Conservation (phyloP, 495 filamentous ascomycete species). For the Podospora comata region DNA sequence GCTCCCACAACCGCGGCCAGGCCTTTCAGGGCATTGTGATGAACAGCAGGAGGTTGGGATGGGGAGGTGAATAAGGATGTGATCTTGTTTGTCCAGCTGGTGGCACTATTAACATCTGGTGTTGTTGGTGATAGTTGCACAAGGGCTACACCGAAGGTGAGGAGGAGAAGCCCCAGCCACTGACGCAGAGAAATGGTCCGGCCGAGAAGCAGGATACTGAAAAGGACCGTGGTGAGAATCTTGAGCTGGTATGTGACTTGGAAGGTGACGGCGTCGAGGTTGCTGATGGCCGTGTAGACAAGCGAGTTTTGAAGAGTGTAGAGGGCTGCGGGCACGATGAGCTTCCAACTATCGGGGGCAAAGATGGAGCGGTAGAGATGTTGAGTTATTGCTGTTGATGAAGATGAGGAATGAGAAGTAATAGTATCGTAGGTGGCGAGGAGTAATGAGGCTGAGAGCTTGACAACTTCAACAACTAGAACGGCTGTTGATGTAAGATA, state of each 20-base stretch:
- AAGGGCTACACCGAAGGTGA: conserved; percentile 61
- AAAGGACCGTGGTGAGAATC: conserved; percentile 64
- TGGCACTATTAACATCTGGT: conserved; percentile 27
- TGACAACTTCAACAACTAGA: conserved; percentile 68
- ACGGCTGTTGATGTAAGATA: conserved; percentile 74
- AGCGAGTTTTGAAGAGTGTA: conserved; percentile 70
- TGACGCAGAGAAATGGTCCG: conserved; percentile 55
- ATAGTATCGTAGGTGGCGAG: conserved; percentile 38
- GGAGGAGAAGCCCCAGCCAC: conserved; percentile 60
- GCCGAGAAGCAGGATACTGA: conserved; percentile 58
- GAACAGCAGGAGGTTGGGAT: not conserved
- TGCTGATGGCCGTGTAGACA: conserved; percentile 68
- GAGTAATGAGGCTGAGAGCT: conserved; percentile 60
- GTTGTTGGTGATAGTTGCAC: conserved; percentile 52
- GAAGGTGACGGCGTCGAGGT: conserved; percentile 66
- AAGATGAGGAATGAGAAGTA: conserved; percentile 56
- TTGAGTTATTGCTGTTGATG: conserved; percentile 55
- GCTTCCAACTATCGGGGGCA: conserved; percentile 70
- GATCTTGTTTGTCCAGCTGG: conserved; percentile 50
- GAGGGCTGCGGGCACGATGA: conserved; percentile 65
- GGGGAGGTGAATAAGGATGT: conserved; percentile 28
- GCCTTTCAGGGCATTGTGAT: conserved; percentile 50
- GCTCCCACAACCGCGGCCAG: conserved; percentile 60
- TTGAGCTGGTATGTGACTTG: conserved; percentile 73
- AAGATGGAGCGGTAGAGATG: conserved; percentile 58